Evolutionary conservation across 768 basidiomycete genomes (phyloP).

Genomic region (Kwoniella pini): DNA sequence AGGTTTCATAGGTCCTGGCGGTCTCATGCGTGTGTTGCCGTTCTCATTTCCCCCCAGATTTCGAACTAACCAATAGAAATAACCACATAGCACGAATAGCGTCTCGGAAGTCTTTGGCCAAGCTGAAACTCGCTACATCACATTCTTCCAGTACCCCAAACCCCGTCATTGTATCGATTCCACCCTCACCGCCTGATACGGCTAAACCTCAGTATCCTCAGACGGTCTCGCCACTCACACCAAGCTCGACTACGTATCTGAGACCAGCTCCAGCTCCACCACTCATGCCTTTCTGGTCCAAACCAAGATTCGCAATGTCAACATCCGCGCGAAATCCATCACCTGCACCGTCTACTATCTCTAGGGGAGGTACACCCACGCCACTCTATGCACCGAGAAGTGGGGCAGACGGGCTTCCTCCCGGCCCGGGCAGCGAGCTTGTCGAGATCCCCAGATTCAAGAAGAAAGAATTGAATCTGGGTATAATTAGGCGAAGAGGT

Average conservation of each 20-base stretch:
- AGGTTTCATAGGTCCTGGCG: slow-evolving; percentile 29
- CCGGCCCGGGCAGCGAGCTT: slow-evolving; percentile 15
- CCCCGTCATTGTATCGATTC: slow-evolving; percentile 6
- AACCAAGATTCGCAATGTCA: slow-evolving; percentile 17
- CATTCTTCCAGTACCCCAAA: not conserved
- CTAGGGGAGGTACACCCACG: not conserved
- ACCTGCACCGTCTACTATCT: slow-evolving; percentile 6
- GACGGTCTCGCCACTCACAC: slow-evolving; percentile 10
- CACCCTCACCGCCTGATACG: slow-evolving; percentile 12
- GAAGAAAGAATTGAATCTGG: slow-evolving; percentile 40
- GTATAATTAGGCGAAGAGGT: slow-evolving; percentile 30
- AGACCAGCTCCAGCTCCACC: slow-evolving; percentile 27
- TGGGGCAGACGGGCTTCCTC: not conserved
- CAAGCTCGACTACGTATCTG: slow-evolving; percentile 18
- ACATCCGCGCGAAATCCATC: slow-evolving; percentile 9
- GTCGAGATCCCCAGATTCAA: slow-evolving; percentile 51
- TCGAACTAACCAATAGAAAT: not conserved
- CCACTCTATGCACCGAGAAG: slow-evolving; percentile 9
- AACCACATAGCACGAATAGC: slow-evolving; percentile 15
- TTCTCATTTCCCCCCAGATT: not conserved
- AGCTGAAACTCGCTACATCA: slow-evolving; percentile 16
- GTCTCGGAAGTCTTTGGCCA: slow-evolving; percentile 25
- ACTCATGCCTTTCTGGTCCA: slow-evolving; percentile 7
- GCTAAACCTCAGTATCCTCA: not conserved
- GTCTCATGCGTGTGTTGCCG: slow-evolving; percentile 26